phyloP scores from a whole-genome alignment of 768 basidiomycete species.

The Gloeophyllum trabeum region DNA sequence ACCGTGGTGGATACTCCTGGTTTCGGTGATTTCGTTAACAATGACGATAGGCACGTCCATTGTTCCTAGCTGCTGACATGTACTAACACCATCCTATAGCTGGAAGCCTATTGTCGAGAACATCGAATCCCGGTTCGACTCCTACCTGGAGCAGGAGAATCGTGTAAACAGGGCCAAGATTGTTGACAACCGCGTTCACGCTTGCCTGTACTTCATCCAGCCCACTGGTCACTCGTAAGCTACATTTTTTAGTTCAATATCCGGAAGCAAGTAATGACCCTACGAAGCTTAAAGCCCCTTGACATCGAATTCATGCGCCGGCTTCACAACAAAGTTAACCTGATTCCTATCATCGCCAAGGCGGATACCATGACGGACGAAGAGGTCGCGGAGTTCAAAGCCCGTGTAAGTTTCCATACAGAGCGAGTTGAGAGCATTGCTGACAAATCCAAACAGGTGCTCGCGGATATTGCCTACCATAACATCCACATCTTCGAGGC shows the following conservation, averaged over 20 bases:
- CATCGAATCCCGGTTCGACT: slow-evolving; percentile 96
- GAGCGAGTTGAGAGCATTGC: too few species aligned
- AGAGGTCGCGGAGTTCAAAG: slow-evolving; percentile 88
- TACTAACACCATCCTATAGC: slow-evolving; percentile 27
- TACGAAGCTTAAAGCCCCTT: slow-evolving; percentile 73
- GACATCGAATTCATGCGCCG: slow-evolving; percentile 99
- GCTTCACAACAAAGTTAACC: slow-evolving; percentile 93
- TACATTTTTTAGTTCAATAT: slow-evolving; percentile 8
- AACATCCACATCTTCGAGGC: slow-evolving; percentile 98
- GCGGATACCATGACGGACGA: slow-evolving; percentile 97
- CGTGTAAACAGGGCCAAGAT: slow-evolving; percentile 92
- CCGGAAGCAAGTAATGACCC: background rate
- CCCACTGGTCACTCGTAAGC: slow-evolving; percentile 95
- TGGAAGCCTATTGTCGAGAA: slow-evolving; percentile 99
- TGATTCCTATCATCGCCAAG: slow-evolving; percentile 98
- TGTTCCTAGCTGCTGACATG: slow-evolving; percentile 8
- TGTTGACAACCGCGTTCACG: slow-evolving; percentile 95
- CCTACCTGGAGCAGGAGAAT: slow-evolving; percentile 97
- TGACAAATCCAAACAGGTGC: slow-evolving; percentile 40
- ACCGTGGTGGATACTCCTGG: slow-evolving; percentile 99
- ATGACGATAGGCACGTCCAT: slow-evolving; percentile 77
- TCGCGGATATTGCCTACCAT: slow-evolving; percentile 89
- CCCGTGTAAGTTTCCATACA: slow-evolving; percentile 43
- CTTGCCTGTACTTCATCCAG: slow-evolving; percentile 98
- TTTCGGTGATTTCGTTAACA: slow-evolving; percentile 99